Evolutionary conservation across 202 grass and related monocot species (phyloP).

Genomic region (Bolboschoenoplectus hybrid): DNA sequence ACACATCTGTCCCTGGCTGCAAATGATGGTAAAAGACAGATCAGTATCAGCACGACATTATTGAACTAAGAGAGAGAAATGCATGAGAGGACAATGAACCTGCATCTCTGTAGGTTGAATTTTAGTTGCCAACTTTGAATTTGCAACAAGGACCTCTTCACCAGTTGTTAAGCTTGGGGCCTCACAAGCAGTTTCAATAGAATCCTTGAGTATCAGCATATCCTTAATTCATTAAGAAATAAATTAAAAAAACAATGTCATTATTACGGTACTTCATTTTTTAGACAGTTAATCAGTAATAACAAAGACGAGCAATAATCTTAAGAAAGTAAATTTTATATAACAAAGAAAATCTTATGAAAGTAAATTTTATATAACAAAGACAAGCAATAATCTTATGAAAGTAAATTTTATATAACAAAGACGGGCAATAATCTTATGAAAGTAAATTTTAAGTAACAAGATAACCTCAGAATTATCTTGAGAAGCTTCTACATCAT

Average conservation of each 20-base stretch:
- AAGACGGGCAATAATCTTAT: not conserved
- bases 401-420: not conserved
- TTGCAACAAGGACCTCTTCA: constrained; percentile 35
- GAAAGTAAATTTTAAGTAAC: not conserved
- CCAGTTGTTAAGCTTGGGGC: constrained; percentile 36
- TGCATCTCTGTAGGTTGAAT: constrained; percentile 47
- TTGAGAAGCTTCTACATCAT: constrained; percentile 37
- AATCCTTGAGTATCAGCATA: constrained; percentile 67
- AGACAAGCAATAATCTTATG: too few species aligned
- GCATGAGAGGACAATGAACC: constrained; percentile 39
- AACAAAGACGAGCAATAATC: not conserved
- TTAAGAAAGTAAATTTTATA: not conserved
- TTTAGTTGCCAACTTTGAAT: constrained; percentile 20
- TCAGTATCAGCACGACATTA: constrained; percentile 35
- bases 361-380: not conserved
- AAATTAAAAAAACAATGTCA: constrained; percentile 36
- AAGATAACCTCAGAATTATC: constrained; percentile 53
- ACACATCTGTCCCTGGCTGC: constrained; percentile 47
- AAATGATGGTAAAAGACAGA: constrained; percentile 30
- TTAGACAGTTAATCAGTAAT: not conserved
- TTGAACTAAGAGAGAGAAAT: not conserved
- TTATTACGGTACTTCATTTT: not conserved
- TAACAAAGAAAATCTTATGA: not conserved
- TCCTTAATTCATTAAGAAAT: constrained; percentile 41
- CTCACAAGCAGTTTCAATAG: constrained; percentile 51